phyloP scores from a whole-genome alignment of 257 asterid genomes.

The Forsythia viridissima region DNA sequence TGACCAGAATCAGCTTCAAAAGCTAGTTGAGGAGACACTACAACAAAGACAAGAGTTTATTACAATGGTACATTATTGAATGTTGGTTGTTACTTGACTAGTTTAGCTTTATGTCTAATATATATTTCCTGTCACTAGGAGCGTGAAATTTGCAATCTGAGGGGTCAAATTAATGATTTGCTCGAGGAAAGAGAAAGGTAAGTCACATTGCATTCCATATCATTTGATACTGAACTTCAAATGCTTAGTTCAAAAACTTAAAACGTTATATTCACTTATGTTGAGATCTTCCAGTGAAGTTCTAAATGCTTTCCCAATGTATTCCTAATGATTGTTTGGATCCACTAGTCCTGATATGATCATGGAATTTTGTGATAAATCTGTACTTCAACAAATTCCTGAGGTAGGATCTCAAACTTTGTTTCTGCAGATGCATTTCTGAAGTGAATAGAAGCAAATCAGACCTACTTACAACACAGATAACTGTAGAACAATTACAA shows the following conservation, averaged over 20 bases:
- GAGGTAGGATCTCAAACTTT: conserved; percentile 2
- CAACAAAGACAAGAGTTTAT: conserved; percentile 52
- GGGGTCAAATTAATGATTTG: conserved; percentile 55
- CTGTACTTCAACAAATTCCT: neutral
- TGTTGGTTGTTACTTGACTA: conserved; percentile 6
- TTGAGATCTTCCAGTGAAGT: too few species aligned
- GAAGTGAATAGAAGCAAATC: conserved; percentile 57
- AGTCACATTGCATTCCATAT: conserved; percentile 22
- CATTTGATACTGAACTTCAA: conserved; percentile 3
- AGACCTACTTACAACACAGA: conserved; percentile 50
- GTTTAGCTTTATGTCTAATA: conserved; percentile 20
- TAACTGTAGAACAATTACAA: conserved; percentile 62
- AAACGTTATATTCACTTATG: neutral
- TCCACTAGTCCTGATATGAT: conserved; percentile 3
- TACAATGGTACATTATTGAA: conserved; percentile 50
- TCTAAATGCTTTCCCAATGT: too few species aligned
- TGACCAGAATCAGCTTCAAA: conserved; percentile 75
- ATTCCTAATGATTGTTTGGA: conserved; percentile 1
- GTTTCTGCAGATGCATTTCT: conserved; percentile 51
- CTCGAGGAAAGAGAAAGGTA: conserved; percentile 74
- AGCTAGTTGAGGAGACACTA: conserved; percentile 74
- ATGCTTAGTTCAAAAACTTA: conserved; percentile 1
- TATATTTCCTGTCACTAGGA: conserved; percentile 47
- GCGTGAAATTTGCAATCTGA: conserved; percentile 55
- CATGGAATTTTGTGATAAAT: neutral